Conservation (phyloP, 495 filamentous ascomycete species). For the Trichoderma virens region DNA sequence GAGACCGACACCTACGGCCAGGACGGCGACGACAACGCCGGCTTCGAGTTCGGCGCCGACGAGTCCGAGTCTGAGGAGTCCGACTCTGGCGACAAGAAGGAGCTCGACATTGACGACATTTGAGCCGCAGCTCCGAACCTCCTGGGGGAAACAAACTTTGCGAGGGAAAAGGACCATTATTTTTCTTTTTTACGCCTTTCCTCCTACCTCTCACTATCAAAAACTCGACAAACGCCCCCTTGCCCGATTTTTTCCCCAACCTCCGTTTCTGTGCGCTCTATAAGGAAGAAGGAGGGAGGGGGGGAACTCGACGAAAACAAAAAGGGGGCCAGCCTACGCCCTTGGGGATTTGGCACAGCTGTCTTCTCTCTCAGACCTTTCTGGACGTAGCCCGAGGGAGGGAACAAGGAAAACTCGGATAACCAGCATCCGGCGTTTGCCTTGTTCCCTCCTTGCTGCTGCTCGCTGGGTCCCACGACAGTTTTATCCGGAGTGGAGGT, state of each 20-base stretch:
- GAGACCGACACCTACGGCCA: slow-evolving; percentile 88
- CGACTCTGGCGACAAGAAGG: slow-evolving; percentile 48
- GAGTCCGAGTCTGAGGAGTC: slow-evolving; percentile 71
- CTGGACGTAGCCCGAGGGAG: slow-evolving; percentile 12
- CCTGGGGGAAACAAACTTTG: slow-evolving; percentile 11
- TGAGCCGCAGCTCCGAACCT: slow-evolving; percentile 25
- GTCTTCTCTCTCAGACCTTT: slow-evolving; percentile 56
- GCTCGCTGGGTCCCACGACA: slow-evolving; percentile 11
- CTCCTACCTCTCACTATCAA: not conserved
- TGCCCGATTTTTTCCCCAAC: slow-evolving; percentile 8
- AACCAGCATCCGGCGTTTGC: not conserved
- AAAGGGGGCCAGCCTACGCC: slow-evolving; percentile 18
- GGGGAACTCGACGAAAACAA: slow-evolving; percentile 10
- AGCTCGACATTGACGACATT: slow-evolving; percentile 71
- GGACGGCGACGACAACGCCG: slow-evolving; percentile 67
- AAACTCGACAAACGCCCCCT: not conserved
- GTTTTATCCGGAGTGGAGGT: slow-evolving; percentile 3
- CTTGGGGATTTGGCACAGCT: slow-evolving; percentile 21
- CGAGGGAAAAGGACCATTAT: not conserved
- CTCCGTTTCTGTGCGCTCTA: not conserved
- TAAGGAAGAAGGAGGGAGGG: slow-evolving; percentile 11
- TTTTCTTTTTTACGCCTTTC: not conserved
- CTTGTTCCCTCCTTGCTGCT: slow-evolving; percentile 9
- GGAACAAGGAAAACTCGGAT: not conserved
- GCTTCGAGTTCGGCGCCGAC: slow-evolving; percentile 72